A percentile compares a stretch with the other conserved stretches of the same genome.
Evolutionary conservation across 1,284 basidiomycete genomes (phyloP).

Genomic region (Quambalaria eucalypti): DNA sequence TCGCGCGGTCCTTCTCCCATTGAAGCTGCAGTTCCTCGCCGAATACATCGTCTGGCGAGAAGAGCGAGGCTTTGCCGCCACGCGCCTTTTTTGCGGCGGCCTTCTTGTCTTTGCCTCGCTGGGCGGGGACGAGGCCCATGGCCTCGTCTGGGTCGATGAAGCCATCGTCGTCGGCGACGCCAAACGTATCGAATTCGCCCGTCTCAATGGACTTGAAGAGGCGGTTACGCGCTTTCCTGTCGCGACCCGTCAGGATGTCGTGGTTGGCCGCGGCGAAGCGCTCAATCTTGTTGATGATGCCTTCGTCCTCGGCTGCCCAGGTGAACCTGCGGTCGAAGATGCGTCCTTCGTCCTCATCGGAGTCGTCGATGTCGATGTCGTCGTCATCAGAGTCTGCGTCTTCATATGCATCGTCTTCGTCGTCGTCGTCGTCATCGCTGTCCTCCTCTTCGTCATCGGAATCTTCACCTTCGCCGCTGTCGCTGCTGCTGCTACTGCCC

Average conservation of each 20-base stretch:
- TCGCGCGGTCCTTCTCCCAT: constrained; percentile 70
- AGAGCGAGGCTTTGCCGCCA: constrained; percentile 45
- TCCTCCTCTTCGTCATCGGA: constrained; percentile 9
- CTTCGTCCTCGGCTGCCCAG: constrained; percentile 61
- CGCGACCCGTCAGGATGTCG: constrained; percentile 3
- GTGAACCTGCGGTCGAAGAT: constrained; percentile 47
- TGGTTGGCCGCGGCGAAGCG: constrained; percentile 6
- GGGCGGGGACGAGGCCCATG: constrained; percentile 20
- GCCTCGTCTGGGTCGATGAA: constrained; percentile 7
- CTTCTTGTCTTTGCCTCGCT: constrained; percentile 21
- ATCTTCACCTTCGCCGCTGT: constrained; percentile 9
- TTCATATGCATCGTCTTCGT: constrained; percentile 11
- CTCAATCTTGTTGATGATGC: constrained; percentile 58
- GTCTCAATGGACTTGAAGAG: constrained; percentile 60
- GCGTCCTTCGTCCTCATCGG: constrained; percentile 25
- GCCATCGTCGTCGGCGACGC: constrained; percentile 22
- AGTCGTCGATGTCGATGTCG: constrained; percentile 10
- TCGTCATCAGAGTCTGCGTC: constrained; percentile 12
- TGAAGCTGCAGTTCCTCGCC: constrained; percentile 60
- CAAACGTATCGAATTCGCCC: constrained; percentile 54
- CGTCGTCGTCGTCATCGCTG: constrained; percentile 14
- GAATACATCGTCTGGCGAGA: constrained; percentile 56
- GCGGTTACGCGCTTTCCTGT: constrained; percentile 53
- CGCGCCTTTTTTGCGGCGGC: neutral
- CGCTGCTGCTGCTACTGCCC: constrained; percentile 14